Evolutionary conservation across 805 yeast species (phyloP).

Genomic region (Kazachstania psychrophila): DNA sequence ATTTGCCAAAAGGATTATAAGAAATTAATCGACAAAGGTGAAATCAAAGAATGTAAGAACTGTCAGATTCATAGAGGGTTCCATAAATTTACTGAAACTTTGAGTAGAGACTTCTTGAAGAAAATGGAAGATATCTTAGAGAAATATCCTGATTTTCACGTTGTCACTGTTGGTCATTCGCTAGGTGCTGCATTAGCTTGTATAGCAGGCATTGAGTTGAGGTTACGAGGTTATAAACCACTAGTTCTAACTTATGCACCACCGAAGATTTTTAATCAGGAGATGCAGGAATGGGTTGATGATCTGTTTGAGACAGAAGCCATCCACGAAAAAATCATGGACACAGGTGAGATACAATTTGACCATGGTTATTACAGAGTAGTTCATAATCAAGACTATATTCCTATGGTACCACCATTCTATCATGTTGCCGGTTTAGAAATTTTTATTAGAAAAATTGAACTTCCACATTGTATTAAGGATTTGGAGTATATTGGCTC

Average conservation of each 20-base stretch:
- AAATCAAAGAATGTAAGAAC: constrained; percentile 33
- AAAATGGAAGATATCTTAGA: constrained; percentile 30
- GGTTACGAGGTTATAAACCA: constrained; percentile 45
- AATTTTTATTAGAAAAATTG: constrained; percentile 35
- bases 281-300: constrained; percentile 46
- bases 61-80: constrained; percentile 64
- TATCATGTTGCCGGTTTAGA: constrained; percentile 45
- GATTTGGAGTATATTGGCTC: constrained; percentile 24
- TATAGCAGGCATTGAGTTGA: constrained; percentile 53
- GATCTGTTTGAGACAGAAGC: constrained; percentile 34
- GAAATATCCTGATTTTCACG: constrained; percentile 38
- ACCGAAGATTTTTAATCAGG: constrained; percentile 53
- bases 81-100: constrained; percentile 36
- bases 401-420: constrained; percentile 52
- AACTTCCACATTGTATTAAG: constrained; percentile 24
- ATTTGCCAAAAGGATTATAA: constrained; percentile 23
- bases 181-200: constrained; percentile 65
- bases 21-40: constrained; percentile 17
- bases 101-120: constrained; percentile 33
- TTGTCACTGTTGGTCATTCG: constrained; percentile 64
- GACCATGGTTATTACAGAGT: constrained; percentile 43
- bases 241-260: constrained; percentile 51
- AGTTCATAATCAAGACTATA: constrained; percentile 47
- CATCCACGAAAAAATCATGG: constrained; percentile 20
- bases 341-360: constrained; percentile 21